These are phyloP conservation scores for Monosporascus sp. DNA, from an alignment of 2,329 filamentous ascomycete genomes.

Conservation along the genomic window DNA sequence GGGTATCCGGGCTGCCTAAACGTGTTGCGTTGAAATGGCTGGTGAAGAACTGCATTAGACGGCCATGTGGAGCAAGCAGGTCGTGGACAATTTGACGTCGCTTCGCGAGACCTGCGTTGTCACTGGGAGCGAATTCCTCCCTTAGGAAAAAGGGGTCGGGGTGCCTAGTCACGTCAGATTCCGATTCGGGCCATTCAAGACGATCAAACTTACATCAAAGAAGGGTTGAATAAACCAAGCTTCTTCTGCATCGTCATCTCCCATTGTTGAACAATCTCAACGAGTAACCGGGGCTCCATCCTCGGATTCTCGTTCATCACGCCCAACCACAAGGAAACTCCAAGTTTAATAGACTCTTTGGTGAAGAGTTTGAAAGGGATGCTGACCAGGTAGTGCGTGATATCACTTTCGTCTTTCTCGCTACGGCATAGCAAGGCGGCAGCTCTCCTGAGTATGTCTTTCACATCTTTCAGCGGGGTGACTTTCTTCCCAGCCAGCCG, in stretches of 20 bases:
- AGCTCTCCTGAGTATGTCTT: constrained; percentile 76
- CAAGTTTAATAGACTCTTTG: constrained; percentile 91
- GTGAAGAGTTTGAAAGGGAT: constrained; percentile 93
- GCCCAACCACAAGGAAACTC: constrained; percentile 92
- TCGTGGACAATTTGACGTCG: constrained; percentile 76
- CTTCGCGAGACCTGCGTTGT: constrained; percentile 67
- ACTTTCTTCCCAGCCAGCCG: constrained; percentile 63
- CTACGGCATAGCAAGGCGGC: constrained; percentile 81
- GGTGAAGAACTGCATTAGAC: constrained; percentile 79
- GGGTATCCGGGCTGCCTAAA: constrained; percentile 75
- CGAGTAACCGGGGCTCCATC: constrained; percentile 79
- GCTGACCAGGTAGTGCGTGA: constrained; percentile 81
- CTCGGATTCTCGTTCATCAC: constrained; percentile 93
- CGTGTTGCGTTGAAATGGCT: constrained; percentile 94
- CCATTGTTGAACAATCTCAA: constrained; percentile 87
- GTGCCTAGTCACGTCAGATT: constrained; percentile 44
- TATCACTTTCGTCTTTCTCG: constrained; percentile 66
- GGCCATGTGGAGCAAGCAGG: constrained; percentile 78
- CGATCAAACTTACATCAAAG: constrained; percentile 49
- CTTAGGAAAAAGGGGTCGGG: constrained; percentile 85
- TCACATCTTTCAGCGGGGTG: constrained; percentile 68
- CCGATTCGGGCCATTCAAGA: neutral
- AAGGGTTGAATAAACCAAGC: constrained; percentile 73
- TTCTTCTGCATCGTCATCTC: constrained; percentile 73
- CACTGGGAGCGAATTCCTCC: constrained; percentile 88